Conservation (phyloP, 352 stramenopile species). For the Phytophthora cryptogea region DNA sequence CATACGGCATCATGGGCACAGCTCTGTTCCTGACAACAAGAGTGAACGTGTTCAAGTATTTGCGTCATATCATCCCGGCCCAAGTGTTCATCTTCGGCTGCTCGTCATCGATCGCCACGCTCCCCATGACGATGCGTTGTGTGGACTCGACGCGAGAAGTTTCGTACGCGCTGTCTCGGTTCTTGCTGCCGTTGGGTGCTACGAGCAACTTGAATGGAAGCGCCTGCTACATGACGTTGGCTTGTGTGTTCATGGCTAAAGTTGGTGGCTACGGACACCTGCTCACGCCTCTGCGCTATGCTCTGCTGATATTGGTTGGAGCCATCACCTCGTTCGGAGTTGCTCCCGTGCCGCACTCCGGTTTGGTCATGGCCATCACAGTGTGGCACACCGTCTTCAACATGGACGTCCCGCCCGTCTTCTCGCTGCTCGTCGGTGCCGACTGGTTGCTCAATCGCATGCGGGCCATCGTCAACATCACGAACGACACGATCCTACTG, state of each 20-base stretch:
- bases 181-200: conserved; percentile 67
- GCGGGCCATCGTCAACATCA: conserved; percentile 78
- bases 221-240: conserved; percentile 75
- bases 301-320: conserved; percentile 60
- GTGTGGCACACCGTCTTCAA: conserved; percentile 78
- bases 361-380: conserved; percentile 77
- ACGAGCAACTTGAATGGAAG: conserved; percentile 77
- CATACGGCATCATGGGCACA: conserved; percentile 53
- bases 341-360: conserved; percentile 70
- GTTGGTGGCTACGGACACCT: conserved; percentile 51
- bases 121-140: conserved; percentile 79
- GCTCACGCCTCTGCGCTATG: conserved; percentile 55
- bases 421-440: conserved; percentile 67
- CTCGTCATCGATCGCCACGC: conserved; percentile 78
- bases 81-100: conserved; percentile 81
- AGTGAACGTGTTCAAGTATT: conserved; percentile 67
- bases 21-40: conserved; percentile 62
- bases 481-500: conserved; percentile 74
- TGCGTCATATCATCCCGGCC: conserved; percentile 68
- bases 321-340: conserved; percentile 73
- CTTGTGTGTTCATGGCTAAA: conserved; percentile 75
- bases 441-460: conserved; percentile 80
- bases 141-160: conserved; percentile 70
- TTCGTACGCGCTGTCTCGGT: conserved; percentile 60
- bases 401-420: conserved; percentile 53